These are phyloP conservation scores for Oryza glumipatula DNA, from an alignment of 176 grass and related monocot species.

Conservation along the genomic window DNA sequence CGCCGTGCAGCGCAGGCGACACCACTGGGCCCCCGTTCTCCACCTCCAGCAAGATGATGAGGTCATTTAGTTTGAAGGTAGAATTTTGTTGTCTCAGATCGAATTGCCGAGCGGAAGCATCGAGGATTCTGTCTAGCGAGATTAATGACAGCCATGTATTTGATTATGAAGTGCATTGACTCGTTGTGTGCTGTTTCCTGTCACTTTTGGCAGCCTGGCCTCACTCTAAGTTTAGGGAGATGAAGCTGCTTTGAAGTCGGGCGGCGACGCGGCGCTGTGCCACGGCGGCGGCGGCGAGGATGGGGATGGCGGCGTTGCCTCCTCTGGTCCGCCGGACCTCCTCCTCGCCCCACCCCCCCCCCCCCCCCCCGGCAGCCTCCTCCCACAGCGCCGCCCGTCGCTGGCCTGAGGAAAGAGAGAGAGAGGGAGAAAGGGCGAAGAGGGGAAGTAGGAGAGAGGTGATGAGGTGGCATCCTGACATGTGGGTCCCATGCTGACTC, in stretches of 20 bases:
- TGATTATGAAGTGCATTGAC: constrained; percentile 23
- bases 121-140: background rate
- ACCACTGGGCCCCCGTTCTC: constrained; percentile 50
- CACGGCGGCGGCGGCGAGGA: too few relatives aligned
- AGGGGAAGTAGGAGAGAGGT: too few relatives aligned
- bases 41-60: constrained; percentile 52
- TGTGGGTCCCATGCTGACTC: too few relatives aligned
- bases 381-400: too few relatives aligned
- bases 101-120: background rate
- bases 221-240: constrained; percentile 77
- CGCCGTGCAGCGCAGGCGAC: constrained; percentile 48
- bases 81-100: background rate
- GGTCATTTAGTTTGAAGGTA: background rate
- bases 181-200: background rate
- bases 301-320: too few relatives aligned
- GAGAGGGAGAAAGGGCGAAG: too few relatives aligned
- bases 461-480: too few relatives aligned
- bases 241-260: constrained; percentile 56
- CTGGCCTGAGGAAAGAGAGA: too few relatives aligned
- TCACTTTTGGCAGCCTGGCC: constrained; percentile 65
- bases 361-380: too few relatives aligned
- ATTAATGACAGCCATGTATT: constrained; percentile 10
- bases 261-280: too few relatives aligned
- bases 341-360: too few relatives aligned
- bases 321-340: too few relatives aligned